Conservation (phyloP, 768 basidiomycete genomes). For the Pisolithus sp. region DNA sequence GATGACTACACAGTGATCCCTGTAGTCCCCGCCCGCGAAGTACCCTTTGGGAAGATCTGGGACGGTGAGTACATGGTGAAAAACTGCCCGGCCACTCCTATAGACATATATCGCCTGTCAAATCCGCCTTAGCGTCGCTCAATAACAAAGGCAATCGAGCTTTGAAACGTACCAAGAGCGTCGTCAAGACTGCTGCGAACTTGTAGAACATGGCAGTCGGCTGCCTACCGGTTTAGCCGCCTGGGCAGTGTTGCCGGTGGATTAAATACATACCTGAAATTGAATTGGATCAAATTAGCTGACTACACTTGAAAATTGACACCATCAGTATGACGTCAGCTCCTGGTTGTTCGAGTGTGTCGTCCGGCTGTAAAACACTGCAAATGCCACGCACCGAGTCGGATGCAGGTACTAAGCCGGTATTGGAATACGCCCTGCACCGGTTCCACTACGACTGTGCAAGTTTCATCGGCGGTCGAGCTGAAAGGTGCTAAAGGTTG, state of each 20-base stretch:
- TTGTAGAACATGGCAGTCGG: conserved; percentile 9
- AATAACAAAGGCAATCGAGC: neutral
- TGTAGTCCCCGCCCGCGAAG: conserved; percentile 44
- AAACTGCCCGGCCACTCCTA: conserved; percentile 35
- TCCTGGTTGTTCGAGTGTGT: too few species aligned
- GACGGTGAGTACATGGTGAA: conserved; percentile 36
- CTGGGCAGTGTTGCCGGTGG: neutral
- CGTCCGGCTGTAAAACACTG: too few species aligned
- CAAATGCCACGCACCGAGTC: too few species aligned
- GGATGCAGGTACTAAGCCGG: too few species aligned
- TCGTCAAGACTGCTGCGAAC: conserved; percentile 1
- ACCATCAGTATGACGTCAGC: too few species aligned
- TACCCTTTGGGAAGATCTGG: conserved; percentile 46
- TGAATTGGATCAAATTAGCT: too few species aligned
- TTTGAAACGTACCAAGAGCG: conserved; percentile 7
- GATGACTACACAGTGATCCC: conserved; percentile 39
- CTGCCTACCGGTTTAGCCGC: neutral
- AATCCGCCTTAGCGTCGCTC: neutral
- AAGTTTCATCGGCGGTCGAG: too few species aligned
- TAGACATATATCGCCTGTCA: conserved; percentile 40
- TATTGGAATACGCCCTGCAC: too few species aligned
- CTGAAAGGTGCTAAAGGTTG: too few species aligned
- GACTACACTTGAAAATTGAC: too few species aligned
- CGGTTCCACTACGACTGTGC: too few species aligned
- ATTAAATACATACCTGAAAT: too few species aligned